Conservation (phyloP, 1,284 basidiomycete genomes). For the Puccinia horiana region DNA sequence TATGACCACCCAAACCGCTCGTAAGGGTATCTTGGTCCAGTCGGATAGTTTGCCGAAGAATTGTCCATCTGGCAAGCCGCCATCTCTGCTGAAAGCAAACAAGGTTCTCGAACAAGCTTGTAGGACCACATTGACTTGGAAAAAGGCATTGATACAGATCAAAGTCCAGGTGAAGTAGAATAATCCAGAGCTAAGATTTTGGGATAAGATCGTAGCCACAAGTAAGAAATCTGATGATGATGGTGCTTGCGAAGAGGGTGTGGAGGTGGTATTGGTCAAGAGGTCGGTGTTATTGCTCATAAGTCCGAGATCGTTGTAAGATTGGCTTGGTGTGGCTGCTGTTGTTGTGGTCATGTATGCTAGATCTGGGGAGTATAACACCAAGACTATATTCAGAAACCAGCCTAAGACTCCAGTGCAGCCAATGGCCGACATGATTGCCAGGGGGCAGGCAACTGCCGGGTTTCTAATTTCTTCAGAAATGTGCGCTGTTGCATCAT, state of each 20-base stretch:
- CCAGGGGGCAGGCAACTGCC: constrained; percentile 72
- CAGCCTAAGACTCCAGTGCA: constrained; percentile 77
- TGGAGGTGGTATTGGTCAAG: not conserved
- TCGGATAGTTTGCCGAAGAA: constrained; percentile 69
- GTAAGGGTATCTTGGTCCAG: constrained; percentile 71
- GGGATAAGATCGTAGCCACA: constrained; percentile 24
- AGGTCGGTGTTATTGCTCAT: not conserved
- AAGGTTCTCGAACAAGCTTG: constrained; percentile 84
- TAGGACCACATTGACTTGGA: constrained; percentile 64
- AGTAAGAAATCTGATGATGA: constrained; percentile 21
- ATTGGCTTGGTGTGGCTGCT: constrained; percentile 1
- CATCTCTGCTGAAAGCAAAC: constrained; percentile 84
- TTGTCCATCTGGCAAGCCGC: constrained; percentile 75
- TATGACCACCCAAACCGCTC: constrained; percentile 77
- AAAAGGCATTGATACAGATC: constrained; percentile 55
- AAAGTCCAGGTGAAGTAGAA: constrained; percentile 38
- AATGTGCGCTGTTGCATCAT: constrained; percentile 73
- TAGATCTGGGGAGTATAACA: constrained; percentile 68
- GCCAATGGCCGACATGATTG: constrained; percentile 79
- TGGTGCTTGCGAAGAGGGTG: not conserved
- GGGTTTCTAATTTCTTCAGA: constrained; percentile 87
- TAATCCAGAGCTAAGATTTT: constrained; percentile 13
- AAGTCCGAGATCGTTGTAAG: not conserved
- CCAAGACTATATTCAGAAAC: constrained; percentile 73
- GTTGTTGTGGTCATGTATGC: constrained; percentile 38